phyloP scores from a whole-genome alignment of 2,329 filamentous ascomycete species.

The Harringtonia lauricola region DNA sequence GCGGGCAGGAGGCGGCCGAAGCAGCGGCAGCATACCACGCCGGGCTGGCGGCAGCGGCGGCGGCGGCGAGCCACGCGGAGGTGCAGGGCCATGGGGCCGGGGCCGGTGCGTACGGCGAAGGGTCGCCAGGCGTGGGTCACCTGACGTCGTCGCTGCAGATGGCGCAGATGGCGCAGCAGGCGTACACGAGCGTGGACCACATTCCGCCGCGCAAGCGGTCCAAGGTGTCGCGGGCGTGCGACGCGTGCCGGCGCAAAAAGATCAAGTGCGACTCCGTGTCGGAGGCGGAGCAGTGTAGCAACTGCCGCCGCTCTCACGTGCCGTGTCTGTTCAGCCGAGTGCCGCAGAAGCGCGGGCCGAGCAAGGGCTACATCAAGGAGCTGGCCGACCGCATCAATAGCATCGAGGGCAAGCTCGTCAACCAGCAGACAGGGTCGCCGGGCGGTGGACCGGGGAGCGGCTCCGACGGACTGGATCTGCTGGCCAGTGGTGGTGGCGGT shows the following conservation, averaged over 20 bases:
- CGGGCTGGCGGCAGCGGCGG: neutral
- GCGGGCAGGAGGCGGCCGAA: slow-evolving; percentile 11
- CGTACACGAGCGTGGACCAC: slow-evolving; percentile 35
- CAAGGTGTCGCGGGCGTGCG: slow-evolving; percentile 80
- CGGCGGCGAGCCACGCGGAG: slow-evolving; percentile 1
- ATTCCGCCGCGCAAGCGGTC: slow-evolving; percentile 65
- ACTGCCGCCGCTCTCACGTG: slow-evolving; percentile 67
- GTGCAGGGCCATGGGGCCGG: slow-evolving; percentile 15
- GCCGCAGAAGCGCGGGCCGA: slow-evolving; percentile 79
- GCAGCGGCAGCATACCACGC: slow-evolving; percentile 5
- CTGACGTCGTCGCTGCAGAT: slow-evolving; percentile 22
- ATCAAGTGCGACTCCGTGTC: slow-evolving; percentile 78
- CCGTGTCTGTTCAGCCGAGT: slow-evolving; percentile 76
- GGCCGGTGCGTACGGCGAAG: slow-evolving; percentile 10
- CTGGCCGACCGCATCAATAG: slow-evolving; percentile 74
- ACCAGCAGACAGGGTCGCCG: slow-evolving; percentile 19
- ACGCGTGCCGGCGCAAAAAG: slow-evolving; percentile 82
- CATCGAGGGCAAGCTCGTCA: slow-evolving; percentile 67
- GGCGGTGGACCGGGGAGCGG: too few species aligned
- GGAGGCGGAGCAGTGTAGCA: slow-evolving; percentile 67
- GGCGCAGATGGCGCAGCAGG: slow-evolving; percentile 30
- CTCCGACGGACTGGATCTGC: slow-evolving; percentile 6
- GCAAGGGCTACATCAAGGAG: slow-evolving; percentile 88
- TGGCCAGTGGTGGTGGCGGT: slow-evolving; percentile 15
- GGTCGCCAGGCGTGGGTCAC: slow-evolving; percentile 7